phyloP scores from a whole-genome alignment of 2,329 filamentous ascomycete species.

The Orbilia ellipsospora region DNA sequence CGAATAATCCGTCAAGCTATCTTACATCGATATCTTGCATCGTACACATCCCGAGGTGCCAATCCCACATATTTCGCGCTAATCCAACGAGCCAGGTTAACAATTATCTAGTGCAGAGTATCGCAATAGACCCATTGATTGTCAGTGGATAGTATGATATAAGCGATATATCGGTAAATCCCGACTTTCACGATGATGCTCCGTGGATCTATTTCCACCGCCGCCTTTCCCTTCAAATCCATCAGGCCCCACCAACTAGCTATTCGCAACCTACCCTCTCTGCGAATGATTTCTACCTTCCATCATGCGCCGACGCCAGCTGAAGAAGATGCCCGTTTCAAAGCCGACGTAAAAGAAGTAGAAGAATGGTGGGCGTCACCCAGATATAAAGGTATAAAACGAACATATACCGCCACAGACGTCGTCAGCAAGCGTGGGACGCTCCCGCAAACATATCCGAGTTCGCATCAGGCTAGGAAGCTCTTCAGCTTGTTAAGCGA shows the following conservation, averaged over 20 bases:
- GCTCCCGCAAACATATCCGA: slow-evolving; percentile 86
- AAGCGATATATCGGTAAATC: too few relatives aligned
- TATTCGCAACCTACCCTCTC: slow-evolving; percentile 10
- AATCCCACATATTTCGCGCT: too few relatives aligned
- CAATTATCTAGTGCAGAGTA: too few relatives aligned
- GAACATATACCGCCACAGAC: slow-evolving; percentile 89
- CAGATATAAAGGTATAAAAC: slow-evolving; percentile 87
- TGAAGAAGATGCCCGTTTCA: slow-evolving; percentile 82
- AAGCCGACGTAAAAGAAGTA: slow-evolving; percentile 84
- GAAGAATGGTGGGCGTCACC: slow-evolving; percentile 90
- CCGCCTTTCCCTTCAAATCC: slow-evolving; percentile 35
- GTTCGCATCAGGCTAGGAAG: slow-evolving; percentile 93
- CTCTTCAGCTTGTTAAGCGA: slow-evolving; percentile 89
- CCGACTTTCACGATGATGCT: slow-evolving; percentile 33
- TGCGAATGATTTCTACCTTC: slow-evolving; percentile 55
- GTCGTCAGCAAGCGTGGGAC: slow-evolving; percentile 93
- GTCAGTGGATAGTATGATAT: too few relatives aligned
- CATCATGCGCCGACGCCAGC: slow-evolving; percentile 55
- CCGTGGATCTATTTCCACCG: slow-evolving; percentile 20
- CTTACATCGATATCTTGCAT: too few relatives aligned
- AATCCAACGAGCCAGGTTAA: too few relatives aligned
- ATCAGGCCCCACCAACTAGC: slow-evolving; percentile 17
- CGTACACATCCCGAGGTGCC: too few relatives aligned
- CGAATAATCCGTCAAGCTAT: too few relatives aligned
- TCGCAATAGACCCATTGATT: too few relatives aligned